phyloP scores from a whole-genome alignment of 2,329 filamentous ascomycete species.

The Cladophialophora immunda region DNA sequence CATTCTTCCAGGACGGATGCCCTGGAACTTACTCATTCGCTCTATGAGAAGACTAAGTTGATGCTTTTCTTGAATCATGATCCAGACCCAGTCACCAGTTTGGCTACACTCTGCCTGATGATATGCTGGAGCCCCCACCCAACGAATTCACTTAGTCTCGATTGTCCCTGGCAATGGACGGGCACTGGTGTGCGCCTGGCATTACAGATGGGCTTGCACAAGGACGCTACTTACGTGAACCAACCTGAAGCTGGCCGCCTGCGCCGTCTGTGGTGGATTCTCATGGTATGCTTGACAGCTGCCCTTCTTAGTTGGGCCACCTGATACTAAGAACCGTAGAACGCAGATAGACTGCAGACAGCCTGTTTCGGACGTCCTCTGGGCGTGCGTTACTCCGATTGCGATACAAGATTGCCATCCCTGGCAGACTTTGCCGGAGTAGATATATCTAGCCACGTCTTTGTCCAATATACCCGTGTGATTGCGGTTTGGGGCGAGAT shows the following conservation, averaged over 20 bases:
- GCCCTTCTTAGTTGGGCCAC: not conserved
- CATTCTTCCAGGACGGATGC: constrained; percentile 20
- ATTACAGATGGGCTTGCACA: constrained; percentile 41
- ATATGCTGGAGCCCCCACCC: constrained; percentile 35
- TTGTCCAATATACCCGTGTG: constrained; percentile 3
- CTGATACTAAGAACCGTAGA: constrained; percentile 5
- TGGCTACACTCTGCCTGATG: constrained; percentile 40
- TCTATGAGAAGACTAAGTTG: constrained; percentile 40
- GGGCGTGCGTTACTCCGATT: constrained; percentile 1
- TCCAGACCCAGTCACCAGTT: constrained; percentile 26
- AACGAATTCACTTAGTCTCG: constrained; percentile 32
- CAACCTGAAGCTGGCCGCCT: constrained; percentile 12
- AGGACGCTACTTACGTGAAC: constrained; percentile 35
- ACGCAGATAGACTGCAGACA: constrained; percentile 14
- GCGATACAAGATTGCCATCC: constrained; percentile 8
- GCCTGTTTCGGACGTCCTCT: constrained; percentile 19
- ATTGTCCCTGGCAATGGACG: constrained; percentile 40
- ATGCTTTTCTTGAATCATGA: constrained; percentile 39
- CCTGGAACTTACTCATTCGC: constrained; percentile 17
- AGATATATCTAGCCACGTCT: not conserved
- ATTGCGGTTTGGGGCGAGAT: constrained; percentile 11
- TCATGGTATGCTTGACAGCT: constrained; percentile 26
- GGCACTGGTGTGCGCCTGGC: constrained; percentile 37
- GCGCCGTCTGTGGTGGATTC: constrained; percentile 35
- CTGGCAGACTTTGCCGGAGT: constrained; percentile 3